Conservation (phyloP, 257 asterid species). For the Cruciata laevipes region DNA sequence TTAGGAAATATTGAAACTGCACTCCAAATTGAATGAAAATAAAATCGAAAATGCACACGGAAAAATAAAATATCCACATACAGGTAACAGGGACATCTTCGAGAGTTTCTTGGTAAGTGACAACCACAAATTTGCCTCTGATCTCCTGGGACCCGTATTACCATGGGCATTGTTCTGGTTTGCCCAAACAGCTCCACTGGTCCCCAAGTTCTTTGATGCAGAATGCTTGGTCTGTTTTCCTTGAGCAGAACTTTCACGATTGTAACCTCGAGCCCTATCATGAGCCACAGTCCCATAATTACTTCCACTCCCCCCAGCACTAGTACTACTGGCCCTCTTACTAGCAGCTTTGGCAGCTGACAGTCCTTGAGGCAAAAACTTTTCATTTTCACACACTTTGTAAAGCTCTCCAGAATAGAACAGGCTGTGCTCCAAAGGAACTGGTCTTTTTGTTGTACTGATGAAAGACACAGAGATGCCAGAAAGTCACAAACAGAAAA, state of each 20-base stretch:
- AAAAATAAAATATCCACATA: conserved; percentile 30
- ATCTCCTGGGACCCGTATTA: conserved; percentile 62
- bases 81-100: conserved; percentile 83
- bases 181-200: conserved; percentile 39
- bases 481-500: conserved; percentile 15
- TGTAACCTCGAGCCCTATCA: conserved; percentile 32
- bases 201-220: conserved; percentile 29
- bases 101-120: conserved; percentile 71
- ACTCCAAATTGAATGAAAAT: neutral
- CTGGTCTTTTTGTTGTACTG: conserved; percentile 97
- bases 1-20: neutral
- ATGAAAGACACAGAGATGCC: conserved; percentile 16
- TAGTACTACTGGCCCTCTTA: conserved; percentile 40
- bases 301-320: conserved; percentile 41
- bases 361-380: conserved; percentile 70
- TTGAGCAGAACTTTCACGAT: conserved; percentile 28
- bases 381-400: conserved; percentile 82
- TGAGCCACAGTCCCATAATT: conserved; percentile 35
- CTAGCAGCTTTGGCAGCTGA: conserved; percentile 76
- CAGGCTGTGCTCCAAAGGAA: conserved; percentile 93
- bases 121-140: conserved; percentile 84
- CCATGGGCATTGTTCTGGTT: conserved; percentile 40
- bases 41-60: neutral
- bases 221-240: conserved; percentile 34
- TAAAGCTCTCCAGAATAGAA: conserved; percentile 91